Conservation (phyloP, 1,139 yeast species). For the Kluyveromyces marxianus region DNA sequence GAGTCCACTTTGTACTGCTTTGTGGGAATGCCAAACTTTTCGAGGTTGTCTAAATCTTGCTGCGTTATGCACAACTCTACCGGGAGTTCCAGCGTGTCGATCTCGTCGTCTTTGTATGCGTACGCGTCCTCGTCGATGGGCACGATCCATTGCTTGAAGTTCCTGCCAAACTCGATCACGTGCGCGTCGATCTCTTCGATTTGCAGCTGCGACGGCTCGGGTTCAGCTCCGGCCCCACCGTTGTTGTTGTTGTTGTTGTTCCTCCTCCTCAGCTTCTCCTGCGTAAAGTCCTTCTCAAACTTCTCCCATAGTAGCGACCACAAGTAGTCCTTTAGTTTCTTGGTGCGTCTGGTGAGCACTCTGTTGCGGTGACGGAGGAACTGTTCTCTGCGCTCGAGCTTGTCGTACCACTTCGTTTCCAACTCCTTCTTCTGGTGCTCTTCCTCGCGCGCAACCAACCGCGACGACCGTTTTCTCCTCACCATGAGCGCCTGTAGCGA, state of each 20-base stretch:
- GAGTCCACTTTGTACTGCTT: constrained; percentile 17
- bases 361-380: constrained; percentile 23
- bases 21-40: constrained; percentile 17
- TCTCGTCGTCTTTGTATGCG: constrained; percentile 2
- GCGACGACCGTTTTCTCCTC: constrained; percentile 29
- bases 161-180: constrained; percentile 14
- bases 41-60: constrained; percentile 19
- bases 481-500: constrained; percentile 25
- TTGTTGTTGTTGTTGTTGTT: constrained; percentile 2
- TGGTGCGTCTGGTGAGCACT: constrained; percentile 16
- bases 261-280: constrained; percentile 11
- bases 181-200: constrained; percentile 10
- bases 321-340: constrained; percentile 23
- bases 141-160: constrained; percentile 5
- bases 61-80: constrained; percentile 20
- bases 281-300: constrained; percentile 24
- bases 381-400: constrained; percentile 26
- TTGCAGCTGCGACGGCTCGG: not conserved
- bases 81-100: constrained; percentile 22
- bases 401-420: constrained; percentile 24
- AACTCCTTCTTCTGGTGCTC: constrained; percentile 25
- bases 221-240: too few relatives aligned
- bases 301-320: constrained; percentile 26
- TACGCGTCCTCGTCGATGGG: constrained; percentile 6
- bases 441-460: constrained; percentile 29